Evolutionary conservation across 2,329 filamentous ascomycete genomes (phyloP).

Genomic region (Cytospora schulzeri): DNA sequence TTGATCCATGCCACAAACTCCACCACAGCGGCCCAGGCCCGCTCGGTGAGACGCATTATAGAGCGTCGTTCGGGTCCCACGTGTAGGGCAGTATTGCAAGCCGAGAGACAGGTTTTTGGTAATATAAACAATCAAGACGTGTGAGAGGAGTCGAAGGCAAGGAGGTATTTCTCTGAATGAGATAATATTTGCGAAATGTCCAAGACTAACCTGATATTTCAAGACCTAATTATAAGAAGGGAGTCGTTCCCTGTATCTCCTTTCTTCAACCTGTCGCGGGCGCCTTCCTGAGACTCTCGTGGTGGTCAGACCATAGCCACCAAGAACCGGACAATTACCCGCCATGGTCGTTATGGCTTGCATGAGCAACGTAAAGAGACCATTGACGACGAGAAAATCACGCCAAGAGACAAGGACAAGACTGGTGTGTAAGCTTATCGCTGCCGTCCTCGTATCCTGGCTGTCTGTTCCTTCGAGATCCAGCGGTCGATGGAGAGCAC

Average conservation of each 20-base stretch:
- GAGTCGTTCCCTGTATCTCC: not conserved
- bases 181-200: not conserved
- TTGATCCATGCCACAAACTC: slow-evolving; percentile 15
- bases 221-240: not conserved
- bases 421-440: slow-evolving; percentile 6
- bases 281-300: not conserved
- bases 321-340: not conserved
- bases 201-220: not conserved
- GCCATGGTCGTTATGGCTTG: not conserved
- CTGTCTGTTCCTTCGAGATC: not conserved
- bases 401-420: not conserved
- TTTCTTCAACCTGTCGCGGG: not conserved
- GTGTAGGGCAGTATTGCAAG: too few species aligned
- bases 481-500: not conserved
- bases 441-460: not conserved
- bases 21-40: slow-evolving; percentile 6
- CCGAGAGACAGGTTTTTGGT: not conserved
- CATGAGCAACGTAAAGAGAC: not conserved
- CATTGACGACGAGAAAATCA: not conserved
- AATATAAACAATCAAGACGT: not conserved
- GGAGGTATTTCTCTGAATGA: not conserved
- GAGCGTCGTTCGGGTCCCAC: too few species aligned
- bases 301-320: not conserved
- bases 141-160: not conserved
- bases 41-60: slow-evolving; percentile 12